A percentile compares a stretch with the other conserved stretches of the same genome.
Evolutionary conservation across 2,329 filamentous ascomycete species (phyloP).

Genomic region (Colletotrichum sp.): DNA sequence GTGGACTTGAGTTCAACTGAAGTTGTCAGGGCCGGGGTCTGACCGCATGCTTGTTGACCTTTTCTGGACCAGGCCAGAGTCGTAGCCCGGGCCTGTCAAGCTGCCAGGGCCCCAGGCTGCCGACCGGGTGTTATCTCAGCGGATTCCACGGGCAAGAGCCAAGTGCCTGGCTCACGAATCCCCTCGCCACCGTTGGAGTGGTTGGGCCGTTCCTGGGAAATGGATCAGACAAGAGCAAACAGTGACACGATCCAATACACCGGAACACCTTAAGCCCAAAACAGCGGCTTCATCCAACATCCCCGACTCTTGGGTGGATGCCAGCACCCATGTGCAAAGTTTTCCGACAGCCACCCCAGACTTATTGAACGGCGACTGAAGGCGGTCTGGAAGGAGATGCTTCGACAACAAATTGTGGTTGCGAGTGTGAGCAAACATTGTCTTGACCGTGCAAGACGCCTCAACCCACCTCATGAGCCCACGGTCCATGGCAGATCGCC

Average conservation of each 20-base stretch:
- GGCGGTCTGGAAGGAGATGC: background rate
- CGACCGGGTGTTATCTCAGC: conserved; percentile 12
- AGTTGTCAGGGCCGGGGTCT: background rate
- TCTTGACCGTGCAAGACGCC: background rate
- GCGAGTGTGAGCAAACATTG: background rate
- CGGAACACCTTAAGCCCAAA: conserved; percentile 22
- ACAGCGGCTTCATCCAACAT: background rate
- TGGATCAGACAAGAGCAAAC: conserved; percentile 10
- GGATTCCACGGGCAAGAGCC: conserved; percentile 15
- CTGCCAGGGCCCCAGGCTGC: conserved; percentile 4
- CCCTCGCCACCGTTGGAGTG: conserved; percentile 20
- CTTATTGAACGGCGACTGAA: background rate
- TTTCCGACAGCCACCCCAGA: conserved; percentile 1
- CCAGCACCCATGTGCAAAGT: background rate
- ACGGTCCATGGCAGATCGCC: background rate
- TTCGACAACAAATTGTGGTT: background rate
- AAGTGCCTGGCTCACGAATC: conserved; percentile 20
- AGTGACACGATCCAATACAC: conserved; percentile 17
- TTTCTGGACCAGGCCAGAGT: conserved; percentile 12
- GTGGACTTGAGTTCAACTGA: conserved; percentile 7
- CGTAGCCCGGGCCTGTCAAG: conserved; percentile 8
- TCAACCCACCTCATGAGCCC: conserved; percentile 1
- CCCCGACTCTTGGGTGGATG: conserved; percentile 6
- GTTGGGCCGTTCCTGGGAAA: conserved; percentile 19
- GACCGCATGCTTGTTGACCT: conserved; percentile 6